Evolutionary conservation across 352 stramenopile genomes (phyloP), one percentile per base, ranked within the genome.

Genomic region (Pseudoperonospora humuli): DNA sequence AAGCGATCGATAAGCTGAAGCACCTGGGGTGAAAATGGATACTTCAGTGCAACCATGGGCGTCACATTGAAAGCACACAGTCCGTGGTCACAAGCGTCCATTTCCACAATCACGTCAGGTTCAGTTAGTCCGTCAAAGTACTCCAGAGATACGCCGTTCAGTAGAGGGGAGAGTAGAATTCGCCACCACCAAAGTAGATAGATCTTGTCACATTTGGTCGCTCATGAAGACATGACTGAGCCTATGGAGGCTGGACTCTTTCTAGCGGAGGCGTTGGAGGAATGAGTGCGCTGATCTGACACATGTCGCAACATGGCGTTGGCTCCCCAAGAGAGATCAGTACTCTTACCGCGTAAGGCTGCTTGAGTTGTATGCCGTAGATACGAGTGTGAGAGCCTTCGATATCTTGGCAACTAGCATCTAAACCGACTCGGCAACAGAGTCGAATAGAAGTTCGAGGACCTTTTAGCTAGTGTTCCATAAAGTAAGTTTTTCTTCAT

Each of bases 151-250:
- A 66, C 57, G 2, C 50, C 50, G 25, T 66, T 61, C 14, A 61
- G 32, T 0, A 31, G 32, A 0, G 35, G 15, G 0, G 27, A 40
- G 25, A 54, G 47, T 0, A 60, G 41, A 2, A 63, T 53, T 1
- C 19, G 11, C 43, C 39, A 58, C 51, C 51, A 67, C 47, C 47
- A 67, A 2, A 23, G 7, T n/a, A n/a, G n/a, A n/a, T 0, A 66
- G 29, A 18, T 60, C 41, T 13, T 43, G 17, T 0, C 25, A 19
- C 46, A 56, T 66, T 3, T 33, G 13, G 0, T 44, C 19, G 0
- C 31, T 35, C 4, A 60, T 18, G 0, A 17, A 3, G 2, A 62
- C 35, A 3, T 9, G 5, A 8, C 44, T 34, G 11, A 25, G 28
- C 5, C 28, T 38, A 14, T 45, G 33, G 0, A 57, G 19, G 17